A percentile compares a stretch with the other conserved stretches of the same genome.
phyloP scores from a whole-genome alignment of 768 basidiomycete species.

The Leucocoprinus leucothites region DNA sequence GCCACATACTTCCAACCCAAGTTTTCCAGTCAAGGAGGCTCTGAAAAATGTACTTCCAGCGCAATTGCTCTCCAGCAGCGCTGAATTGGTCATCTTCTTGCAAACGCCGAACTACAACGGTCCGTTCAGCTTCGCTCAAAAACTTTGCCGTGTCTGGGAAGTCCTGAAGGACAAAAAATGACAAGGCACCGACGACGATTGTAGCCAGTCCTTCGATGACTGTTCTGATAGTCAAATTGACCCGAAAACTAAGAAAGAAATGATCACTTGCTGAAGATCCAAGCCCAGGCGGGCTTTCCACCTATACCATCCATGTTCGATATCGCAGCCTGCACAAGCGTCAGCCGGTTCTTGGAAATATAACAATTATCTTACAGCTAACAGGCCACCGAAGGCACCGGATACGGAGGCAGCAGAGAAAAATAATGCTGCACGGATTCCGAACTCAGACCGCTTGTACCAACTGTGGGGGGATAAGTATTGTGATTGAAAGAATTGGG shows the following conservation, averaged over 20 bases:
- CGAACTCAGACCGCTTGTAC: constrained; percentile 74
- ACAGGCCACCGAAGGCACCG: constrained; percentile 78
- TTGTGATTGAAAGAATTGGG: not conserved
- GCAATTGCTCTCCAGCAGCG: constrained; percentile 65
- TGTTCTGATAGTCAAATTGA: constrained; percentile 11
- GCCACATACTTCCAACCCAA: constrained; percentile 48
- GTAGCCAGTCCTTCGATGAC: constrained; percentile 68
- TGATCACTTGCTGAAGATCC: constrained; percentile 60
- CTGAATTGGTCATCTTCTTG: constrained; percentile 70
- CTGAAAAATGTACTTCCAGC: constrained; percentile 53
- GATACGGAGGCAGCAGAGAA: constrained; percentile 78
- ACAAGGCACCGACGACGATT: constrained; percentile 58
- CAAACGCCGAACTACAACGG: constrained; percentile 60
- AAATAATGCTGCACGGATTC: constrained; percentile 62
- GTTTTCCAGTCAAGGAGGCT: constrained; percentile 75
- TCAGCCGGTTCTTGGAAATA: not conserved
- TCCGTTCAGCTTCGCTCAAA: constrained; percentile 67
- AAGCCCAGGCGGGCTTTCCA: constrained; percentile 63
- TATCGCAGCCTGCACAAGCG: constrained; percentile 46
- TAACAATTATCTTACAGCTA: constrained; percentile 45
- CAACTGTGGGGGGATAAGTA: constrained; percentile 25
- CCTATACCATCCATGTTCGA: constrained; percentile 71
- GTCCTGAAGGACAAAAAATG: constrained; percentile 79
- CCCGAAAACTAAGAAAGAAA: no score
- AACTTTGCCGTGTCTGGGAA: constrained; percentile 83